These are phyloP conservation scores for Metarhizium sp. DNA, from an alignment of 2,329 filamentous ascomycete genomes.

Conservation along the genomic window DNA sequence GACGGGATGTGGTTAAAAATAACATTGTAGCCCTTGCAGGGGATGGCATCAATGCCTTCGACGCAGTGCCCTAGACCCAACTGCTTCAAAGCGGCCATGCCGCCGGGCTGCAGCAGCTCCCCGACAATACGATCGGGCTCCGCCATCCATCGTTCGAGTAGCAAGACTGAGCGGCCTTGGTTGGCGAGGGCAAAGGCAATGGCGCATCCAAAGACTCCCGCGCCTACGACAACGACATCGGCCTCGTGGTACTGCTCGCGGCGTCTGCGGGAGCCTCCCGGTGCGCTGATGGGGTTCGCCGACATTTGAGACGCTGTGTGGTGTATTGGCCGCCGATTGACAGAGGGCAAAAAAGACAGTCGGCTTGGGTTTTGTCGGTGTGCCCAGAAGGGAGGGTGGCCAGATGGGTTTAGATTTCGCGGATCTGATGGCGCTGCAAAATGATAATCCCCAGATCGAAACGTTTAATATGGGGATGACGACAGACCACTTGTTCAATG, in stretches of 20 bases:
- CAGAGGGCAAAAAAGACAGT: neutral
- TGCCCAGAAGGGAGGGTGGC: neutral
- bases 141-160: slow-evolving; percentile 82
- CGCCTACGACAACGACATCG: slow-evolving; percentile 87
- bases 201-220: slow-evolving; percentile 82
- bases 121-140: slow-evolving; percentile 95
- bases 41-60: slow-evolving; percentile 79
- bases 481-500: neutral
- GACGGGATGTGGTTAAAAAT: slow-evolving; percentile 69
- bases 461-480: neutral
- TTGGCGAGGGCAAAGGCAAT: slow-evolving; percentile 75
- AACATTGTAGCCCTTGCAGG: slow-evolving; percentile 79
- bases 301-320: neutral
- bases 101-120: slow-evolving; percentile 88
- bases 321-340: neutral
- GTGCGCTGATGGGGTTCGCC: slow-evolving; percentile 8
- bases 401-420: neutral
- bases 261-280: slow-evolving; percentile 31
- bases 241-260: slow-evolving; percentile 51
- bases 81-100: slow-evolving; percentile 68
- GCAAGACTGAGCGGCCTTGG: slow-evolving; percentile 82
- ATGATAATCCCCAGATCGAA: neutral
- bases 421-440: neutral
- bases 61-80: slow-evolving; percentile 75
- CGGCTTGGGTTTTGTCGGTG: neutral